Conservation (phyloP, 768 basidiomycete species). For the Russula emetica region DNA sequence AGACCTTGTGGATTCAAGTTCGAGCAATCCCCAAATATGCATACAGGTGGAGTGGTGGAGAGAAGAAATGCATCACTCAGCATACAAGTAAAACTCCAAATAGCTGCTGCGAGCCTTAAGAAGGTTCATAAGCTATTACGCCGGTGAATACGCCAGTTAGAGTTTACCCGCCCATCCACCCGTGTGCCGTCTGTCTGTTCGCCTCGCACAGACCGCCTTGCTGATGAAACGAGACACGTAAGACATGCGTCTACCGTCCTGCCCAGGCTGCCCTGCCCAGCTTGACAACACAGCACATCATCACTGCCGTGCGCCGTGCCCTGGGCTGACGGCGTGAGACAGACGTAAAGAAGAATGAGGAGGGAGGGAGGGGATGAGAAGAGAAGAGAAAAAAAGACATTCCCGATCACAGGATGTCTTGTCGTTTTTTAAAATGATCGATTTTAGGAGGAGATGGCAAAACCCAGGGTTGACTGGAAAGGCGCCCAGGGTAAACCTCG, state of each 20-base stretch:
- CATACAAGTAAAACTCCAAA: not conserved
- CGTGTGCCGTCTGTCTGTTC: constrained; percentile 2
- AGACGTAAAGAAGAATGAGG: not conserved
- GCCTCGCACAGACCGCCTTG: constrained; percentile 13
- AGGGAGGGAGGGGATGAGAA: not conserved
- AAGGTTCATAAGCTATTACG: not conserved
- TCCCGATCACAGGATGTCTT: not conserved
- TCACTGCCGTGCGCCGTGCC: not conserved
- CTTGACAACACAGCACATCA: not conserved
- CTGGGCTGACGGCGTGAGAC: not conserved
- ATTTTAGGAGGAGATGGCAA: not conserved
- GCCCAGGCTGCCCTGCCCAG: too few species aligned
- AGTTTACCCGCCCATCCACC: constrained; percentile 2
- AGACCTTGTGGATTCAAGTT: not conserved
- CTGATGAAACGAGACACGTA: constrained; percentile 15
- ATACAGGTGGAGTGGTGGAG: not conserved
- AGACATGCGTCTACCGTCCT: constrained; percentile 7
- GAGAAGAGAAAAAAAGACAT: not conserved
- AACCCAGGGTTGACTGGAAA: not conserved
- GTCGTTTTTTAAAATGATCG: not conserved
- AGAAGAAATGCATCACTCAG: not conserved
- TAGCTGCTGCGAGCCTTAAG: not conserved
- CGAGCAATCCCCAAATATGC: not conserved
- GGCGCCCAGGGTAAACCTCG: not conserved
- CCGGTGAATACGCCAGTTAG: not conserved